phyloP scores from a whole-genome alignment of 1,284 basidiomycete species.

The Phellopilus nigrolimitatus region DNA sequence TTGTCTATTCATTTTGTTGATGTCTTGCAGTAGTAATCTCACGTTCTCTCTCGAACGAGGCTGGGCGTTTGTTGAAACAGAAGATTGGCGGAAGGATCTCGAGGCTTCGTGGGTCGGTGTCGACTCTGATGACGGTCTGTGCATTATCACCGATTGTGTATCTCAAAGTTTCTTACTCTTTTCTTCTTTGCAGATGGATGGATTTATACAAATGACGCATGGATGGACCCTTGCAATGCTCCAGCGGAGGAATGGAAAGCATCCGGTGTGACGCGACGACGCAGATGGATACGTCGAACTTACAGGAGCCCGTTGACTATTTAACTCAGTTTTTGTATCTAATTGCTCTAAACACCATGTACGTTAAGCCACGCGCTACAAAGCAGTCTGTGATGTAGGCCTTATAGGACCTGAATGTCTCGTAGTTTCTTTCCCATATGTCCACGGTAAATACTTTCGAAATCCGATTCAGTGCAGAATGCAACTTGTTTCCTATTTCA shows the following conservation, averaged over 20 bases:
- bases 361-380: too few relatives aligned
- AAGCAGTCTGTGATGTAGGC: too few relatives aligned
- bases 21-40: conserved; percentile 60
- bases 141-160: not conserved
- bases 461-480: not conserved
- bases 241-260: conserved; percentile 39
- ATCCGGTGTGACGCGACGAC: conserved; percentile 49
- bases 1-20: conserved; percentile 4
- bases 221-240: conserved; percentile 47
- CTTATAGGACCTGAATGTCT: too few relatives aligned
- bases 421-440: too few relatives aligned
- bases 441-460: too few relatives aligned
- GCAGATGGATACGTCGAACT: conserved; percentile 62
- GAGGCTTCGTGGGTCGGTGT: conserved; percentile 48
- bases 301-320: too few relatives aligned
- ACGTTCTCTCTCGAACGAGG: conserved; percentile 66
- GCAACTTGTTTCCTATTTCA: too few relatives aligned
- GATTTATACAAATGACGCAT: conserved; percentile 72
- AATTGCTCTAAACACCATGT: too few relatives aligned
- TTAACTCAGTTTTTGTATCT: too few relatives aligned
- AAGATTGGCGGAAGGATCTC: conserved; percentile 69
- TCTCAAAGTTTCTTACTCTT: not conserved
- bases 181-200: conserved; percentile 53
- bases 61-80: conserved; percentile 68
- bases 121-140: conserved; percentile 42